Evolutionary conservation across 2,329 filamentous ascomycete genomes (phyloP), one percentile per base, ranked within the genome.

Genomic region (Aspergillus sp.): DNA sequence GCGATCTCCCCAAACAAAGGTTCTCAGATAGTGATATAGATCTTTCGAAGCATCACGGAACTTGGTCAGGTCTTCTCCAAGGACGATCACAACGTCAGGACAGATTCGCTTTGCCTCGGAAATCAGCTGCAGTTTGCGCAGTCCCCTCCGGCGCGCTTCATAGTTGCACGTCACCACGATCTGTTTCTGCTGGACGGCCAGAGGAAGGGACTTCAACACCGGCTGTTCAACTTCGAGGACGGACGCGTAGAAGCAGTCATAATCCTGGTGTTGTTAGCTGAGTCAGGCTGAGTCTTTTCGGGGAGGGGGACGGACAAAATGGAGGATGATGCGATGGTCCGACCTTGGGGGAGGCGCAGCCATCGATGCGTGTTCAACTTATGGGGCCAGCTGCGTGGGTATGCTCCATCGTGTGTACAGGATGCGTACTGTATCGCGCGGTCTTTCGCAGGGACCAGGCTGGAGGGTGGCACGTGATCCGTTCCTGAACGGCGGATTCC

Each of bases 101-200:
- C 86, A 94, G 16, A 79, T 58, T 46, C 71, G 77, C 59, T 75
- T 83, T 3, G 89, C 91, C 41, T 95, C 86, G 33, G 70, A 74
- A 52, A 95, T 78, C 42, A 86, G 73, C 69, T 93, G 86, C 39
- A 96, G 70, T 65, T 98, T 96, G 57, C 74, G 57, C 26, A 69
- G 42, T 7, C 66, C 72, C 39, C 74, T 72, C 32, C 76, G 67
- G 22, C 89, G 78, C 14, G 89, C 89, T 53, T 83, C 84, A 58
- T 96, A 96, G 62, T 96, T 96, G 71, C 85, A 93, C 4, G 86
- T 93, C 14, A 88, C 85, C 25, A 91, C 71, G 34, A 95, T 94
- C 55, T 86, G 84, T 61, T 95, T 95, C 61, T 95, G 88, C 58
- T 88, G 83, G 37, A 94, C 78, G 22, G 86, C 88, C 20, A 96